Base-by-base conservation (phyloP, 2,329 filamentous ascomycete species). In the Xylariomycetidae sp. region DNA sequence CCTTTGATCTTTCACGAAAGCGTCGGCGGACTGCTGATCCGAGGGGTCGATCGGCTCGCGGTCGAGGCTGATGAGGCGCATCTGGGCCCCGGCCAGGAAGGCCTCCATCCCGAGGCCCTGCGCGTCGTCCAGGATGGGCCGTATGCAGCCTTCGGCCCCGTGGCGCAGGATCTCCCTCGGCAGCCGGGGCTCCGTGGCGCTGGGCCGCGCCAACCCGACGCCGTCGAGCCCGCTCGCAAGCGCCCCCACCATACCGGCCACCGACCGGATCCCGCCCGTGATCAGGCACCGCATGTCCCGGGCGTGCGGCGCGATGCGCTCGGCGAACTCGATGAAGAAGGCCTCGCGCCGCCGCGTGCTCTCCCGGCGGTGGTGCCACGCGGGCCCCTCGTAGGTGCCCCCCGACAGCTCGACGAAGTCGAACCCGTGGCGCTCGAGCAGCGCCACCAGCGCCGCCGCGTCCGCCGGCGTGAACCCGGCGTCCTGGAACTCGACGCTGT, bases 361-460 rank as follows among this genome's bases (percentile, higher is more conserved):
- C 17, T 59, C 57, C 11, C 18, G 34, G 9, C 23, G 27, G 14
- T 41, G 33, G 41, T 60, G 39, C 50, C 73, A 70, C 35, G 42
- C 48, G 0, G 72, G 72, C 34, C 77, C 61, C 46, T 79, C 74
- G 40, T 72, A 80, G 0, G 54, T 71, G 0, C 82, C 81, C 1
- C 82, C 82, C 23, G 70, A 77, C 18, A 85, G 69, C 54, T 86
- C 80, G 2, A 85, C 56, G 42, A 83, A 82, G 53, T 85, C 82
- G 3, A 85, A 58, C 3, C 62, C 72, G 23, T 61, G 66, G 3
- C 57, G 49, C 8, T 60, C 53, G 50, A 85, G 79, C 35, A 72
- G 67, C 20, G 84, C 58, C 16, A 67, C 72, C 16, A 74, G 42
- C 30, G 53, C 55, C 41, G 58, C 57, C 2, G 54, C 43, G 4